Conservation (phyloP, 2,329 filamentous ascomycete species). For the Stromatinia cepivora region DNA sequence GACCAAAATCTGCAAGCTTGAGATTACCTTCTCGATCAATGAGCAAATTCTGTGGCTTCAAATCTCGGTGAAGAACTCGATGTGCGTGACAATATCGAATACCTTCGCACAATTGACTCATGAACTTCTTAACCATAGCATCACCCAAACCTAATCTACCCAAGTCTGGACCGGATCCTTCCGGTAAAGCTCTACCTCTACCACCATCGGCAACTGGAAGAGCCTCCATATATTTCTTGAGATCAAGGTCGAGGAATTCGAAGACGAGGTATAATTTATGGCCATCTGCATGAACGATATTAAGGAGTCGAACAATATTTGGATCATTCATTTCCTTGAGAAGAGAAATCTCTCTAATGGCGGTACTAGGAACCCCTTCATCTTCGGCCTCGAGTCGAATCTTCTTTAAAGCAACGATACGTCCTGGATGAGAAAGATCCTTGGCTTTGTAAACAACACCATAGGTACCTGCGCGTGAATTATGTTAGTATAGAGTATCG, state of each 20-base stretch:
- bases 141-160: slow-evolving; percentile 71
- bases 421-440: slow-evolving; percentile 76
- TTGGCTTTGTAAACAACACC: slow-evolving; percentile 94
- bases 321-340: slow-evolving; percentile 93
- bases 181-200: slow-evolving; percentile 79
- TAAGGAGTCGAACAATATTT: slow-evolving; percentile 83
- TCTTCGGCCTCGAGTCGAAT: slow-evolving; percentile 94
- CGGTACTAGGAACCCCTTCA: slow-evolving; percentile 88
- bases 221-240: slow-evolving; percentile 96
- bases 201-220: slow-evolving; percentile 82
- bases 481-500: slow-evolving; percentile 27
- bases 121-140: slow-evolving; percentile 88
- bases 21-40: slow-evolving; percentile 85
- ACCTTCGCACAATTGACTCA: slow-evolving; percentile 82
- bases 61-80: slow-evolving; percentile 80
- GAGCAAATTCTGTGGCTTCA: slow-evolving; percentile 88
- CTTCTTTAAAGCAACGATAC: slow-evolving; percentile 92
- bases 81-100: slow-evolving; percentile 88
- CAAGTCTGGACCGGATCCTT: slow-evolving; percentile 66
- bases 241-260: slow-evolving; percentile 85
- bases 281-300: slow-evolving; percentile 92
- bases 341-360: slow-evolving; percentile 90
- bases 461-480: slow-evolving; percentile 69
- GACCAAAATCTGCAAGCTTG: slow-evolving; percentile 86
- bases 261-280: slow-evolving; percentile 94